These are phyloP conservation scores for Colletotrichum nymphaeae DNA, from an alignment of 2,329 filamentous ascomycete species.

Conservation along the genomic window DNA sequence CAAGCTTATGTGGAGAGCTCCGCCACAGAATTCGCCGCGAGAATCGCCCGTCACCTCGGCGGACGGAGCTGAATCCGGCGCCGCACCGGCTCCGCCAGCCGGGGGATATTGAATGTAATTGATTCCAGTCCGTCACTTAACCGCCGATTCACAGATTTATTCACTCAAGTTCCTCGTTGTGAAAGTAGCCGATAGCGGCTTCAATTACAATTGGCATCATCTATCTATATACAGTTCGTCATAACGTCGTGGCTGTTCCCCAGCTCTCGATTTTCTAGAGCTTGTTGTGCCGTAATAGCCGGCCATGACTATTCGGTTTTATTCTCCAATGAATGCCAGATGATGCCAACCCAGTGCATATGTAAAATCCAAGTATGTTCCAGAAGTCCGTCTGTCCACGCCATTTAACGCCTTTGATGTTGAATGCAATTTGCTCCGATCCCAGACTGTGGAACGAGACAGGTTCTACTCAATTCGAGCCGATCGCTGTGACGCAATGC, in stretches of 20 bases:
- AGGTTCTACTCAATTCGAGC: conserved; percentile 23
- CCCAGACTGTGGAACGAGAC: not conserved
- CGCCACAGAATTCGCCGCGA: not conserved
- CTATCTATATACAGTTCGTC: conserved; percentile 28
- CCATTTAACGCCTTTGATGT: conserved; percentile 8
- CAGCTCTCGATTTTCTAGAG: not conserved
- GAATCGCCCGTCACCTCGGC: not conserved
- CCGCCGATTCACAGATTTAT: not conserved
- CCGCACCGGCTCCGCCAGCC: no score
- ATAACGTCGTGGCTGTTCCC: conserved; percentile 17
- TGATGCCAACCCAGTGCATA: conserved; percentile 27
- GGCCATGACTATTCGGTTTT: conserved; percentile 10
- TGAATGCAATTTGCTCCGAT: not conserved
- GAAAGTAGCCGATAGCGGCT: not conserved
- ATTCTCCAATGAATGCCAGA: conserved; percentile 14
- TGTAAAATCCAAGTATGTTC: conserved; percentile 31
- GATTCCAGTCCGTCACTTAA: no score
- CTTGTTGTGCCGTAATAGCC: not conserved
- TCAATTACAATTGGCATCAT: conserved; percentile 10
- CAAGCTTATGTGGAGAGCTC: not conserved
- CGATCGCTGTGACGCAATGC: conserved; percentile 26
- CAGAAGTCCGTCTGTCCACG: conserved; percentile 2
- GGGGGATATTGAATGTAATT: not conserved
- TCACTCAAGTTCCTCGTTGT: not conserved
- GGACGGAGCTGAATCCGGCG: not conserved